A percentile compares a stretch with the other conserved stretches of the same genome.
Evolutionary conservation across 768 basidiomycete genomes (phyloP).

Genomic region (Boletus fagicola): DNA sequence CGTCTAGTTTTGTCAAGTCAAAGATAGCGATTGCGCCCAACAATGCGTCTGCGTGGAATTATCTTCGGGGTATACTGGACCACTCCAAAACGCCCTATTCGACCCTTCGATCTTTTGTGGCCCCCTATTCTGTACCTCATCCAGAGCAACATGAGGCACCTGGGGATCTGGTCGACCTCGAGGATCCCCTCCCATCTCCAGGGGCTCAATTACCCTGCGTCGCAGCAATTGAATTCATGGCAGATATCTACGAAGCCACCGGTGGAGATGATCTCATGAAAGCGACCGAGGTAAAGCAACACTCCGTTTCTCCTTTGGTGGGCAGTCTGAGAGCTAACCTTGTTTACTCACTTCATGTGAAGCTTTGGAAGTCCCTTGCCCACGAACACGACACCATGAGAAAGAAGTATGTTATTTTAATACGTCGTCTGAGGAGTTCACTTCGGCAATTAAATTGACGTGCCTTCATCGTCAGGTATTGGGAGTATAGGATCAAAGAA

Average conservation of each 20-base stretch:
- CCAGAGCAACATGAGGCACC: slow-evolving; percentile 24
- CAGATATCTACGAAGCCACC: slow-evolving; percentile 65
- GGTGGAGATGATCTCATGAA: slow-evolving; percentile 47
- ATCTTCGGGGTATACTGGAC: slow-evolving; percentile 82
- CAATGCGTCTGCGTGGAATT: slow-evolving; percentile 97
- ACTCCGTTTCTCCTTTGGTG: neutral
- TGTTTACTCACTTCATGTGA: slow-evolving; percentile 12
- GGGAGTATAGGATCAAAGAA: slow-evolving; percentile 70
- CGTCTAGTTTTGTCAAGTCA: slow-evolving; percentile 72
- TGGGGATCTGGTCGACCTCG: slow-evolving; percentile 63
- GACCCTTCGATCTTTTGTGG: slow-evolving; percentile 55
- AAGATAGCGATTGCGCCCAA: slow-evolving; percentile 86
- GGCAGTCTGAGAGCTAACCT: slow-evolving; percentile 8
- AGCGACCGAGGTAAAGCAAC: slow-evolving; percentile 46
- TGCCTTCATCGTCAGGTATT: slow-evolving; percentile 51
- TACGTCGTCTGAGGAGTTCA: slow-evolving; percentile 5
- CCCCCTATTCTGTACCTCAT: slow-evolving; percentile 53
- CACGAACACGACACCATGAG: slow-evolving; percentile 71
- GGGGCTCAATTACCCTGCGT: slow-evolving; percentile 73
- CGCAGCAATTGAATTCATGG: slow-evolving; percentile 82
- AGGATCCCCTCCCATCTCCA: slow-evolving; percentile 65
- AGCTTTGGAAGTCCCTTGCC: slow-evolving; percentile 74
- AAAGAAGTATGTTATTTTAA: slow-evolving; percentile 57
- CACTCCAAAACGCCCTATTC: slow-evolving; percentile 58
- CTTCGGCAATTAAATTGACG: slow-evolving; percentile 28